These are phyloP conservation scores for Marsdenia floribunda DNA, from an alignment of 257 asterid genomes.

Conservation along the genomic window DNA sequence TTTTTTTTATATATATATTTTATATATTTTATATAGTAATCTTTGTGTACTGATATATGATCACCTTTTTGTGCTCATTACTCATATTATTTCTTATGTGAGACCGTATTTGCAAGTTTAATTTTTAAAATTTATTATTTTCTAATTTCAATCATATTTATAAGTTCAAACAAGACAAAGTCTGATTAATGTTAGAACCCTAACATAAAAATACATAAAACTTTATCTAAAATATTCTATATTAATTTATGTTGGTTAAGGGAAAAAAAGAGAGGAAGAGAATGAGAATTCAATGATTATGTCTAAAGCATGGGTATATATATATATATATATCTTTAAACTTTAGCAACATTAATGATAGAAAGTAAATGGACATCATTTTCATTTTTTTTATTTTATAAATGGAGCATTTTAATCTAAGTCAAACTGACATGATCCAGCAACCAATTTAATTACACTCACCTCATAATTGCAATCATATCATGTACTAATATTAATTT, in stretches of 20 bases:
- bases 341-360: constrained; percentile 24
- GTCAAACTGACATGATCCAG: constrained; percentile 18
- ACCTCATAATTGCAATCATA: background rate
- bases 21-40: no score
- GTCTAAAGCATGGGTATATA: background rate
- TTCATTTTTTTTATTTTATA: background rate
- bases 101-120: no score
- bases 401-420: background rate
- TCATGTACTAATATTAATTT: background rate
- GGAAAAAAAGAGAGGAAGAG: no score
- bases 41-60: background rate
- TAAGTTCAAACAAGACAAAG: background rate
- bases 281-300: background rate
- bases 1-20: no score
- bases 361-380: constrained; percentile 23
- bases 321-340: no score
- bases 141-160: no score
- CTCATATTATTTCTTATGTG: background rate
- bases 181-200: background rate
- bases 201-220: no score
- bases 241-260: background rate
- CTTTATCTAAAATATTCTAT: background rate
- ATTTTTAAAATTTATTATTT: no score
- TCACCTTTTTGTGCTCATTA: background rate
- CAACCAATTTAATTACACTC: background rate